A percentile compares a stretch with the other conserved stretches of the same genome.
Conservation (phyloP, 2,329 filamentous ascomycete genomes). For the Fusarium subtropicale region DNA sequence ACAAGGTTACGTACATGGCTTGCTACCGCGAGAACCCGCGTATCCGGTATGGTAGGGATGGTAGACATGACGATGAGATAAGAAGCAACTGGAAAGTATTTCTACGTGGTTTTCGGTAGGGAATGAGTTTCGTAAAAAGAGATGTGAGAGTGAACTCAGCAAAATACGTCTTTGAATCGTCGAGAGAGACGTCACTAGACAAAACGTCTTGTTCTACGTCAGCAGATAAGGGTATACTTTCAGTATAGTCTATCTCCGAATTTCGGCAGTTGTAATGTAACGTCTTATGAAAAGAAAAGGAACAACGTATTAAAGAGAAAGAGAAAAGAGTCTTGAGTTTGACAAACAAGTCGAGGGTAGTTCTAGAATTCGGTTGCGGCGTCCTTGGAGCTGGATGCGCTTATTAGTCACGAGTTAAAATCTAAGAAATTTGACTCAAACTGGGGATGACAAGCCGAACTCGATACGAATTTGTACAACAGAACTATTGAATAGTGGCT, state of each 20-base stretch:
- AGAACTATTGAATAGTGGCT: not conserved
- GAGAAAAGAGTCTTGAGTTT: not conserved
- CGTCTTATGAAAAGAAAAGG: not conserved
- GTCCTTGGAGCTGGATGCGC: constrained; percentile 21
- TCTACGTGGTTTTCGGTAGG: not conserved
- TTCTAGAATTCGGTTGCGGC: constrained; percentile 5
- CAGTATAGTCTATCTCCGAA: not conserved
- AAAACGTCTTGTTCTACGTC: constrained; percentile 21
- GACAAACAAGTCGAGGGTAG: not conserved
- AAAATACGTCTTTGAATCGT: not conserved
- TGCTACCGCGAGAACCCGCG: constrained; percentile 83
- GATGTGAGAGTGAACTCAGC: not conserved
- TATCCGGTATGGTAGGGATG: constrained; percentile 61
- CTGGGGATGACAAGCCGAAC: not conserved
- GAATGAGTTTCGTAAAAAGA: not conserved
- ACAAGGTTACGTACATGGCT: constrained; percentile 89
- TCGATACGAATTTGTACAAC: not conserved
- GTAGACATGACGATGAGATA: constrained; percentile 36
- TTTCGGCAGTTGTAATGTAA: not conserved
- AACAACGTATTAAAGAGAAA: not conserved
- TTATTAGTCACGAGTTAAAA: constrained; percentile 33
- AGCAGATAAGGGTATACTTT: constrained; percentile 3
- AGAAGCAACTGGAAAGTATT: not conserved
- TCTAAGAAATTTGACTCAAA: constrained; percentile 12
- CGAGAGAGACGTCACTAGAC: constrained; percentile 30